phyloP scores from a whole-genome alignment of 148 eudicot genomes.

The Bassia scoparia region DNA sequence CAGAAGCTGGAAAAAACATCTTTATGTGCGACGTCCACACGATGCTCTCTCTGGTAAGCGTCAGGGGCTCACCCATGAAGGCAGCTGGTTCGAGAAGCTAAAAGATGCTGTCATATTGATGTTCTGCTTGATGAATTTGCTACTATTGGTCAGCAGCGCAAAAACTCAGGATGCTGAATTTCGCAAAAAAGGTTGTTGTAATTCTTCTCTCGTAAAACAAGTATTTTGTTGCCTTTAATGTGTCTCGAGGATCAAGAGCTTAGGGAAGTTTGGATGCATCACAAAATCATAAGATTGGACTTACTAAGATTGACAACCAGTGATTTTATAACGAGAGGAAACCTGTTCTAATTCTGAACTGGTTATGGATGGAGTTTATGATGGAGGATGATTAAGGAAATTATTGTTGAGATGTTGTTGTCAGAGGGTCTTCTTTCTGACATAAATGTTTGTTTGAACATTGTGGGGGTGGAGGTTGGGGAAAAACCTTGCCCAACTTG shows the following conservation, averaged over 20 bases:
- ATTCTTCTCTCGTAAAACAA: slow-evolving; percentile 16
- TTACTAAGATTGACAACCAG: neutral
- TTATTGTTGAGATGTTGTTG: neutral
- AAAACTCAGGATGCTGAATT: neutral
- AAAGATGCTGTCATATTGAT: slow-evolving; percentile 14
- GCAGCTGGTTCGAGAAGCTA: slow-evolving; percentile 6
- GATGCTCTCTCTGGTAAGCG: neutral
- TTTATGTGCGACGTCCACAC: slow-evolving; percentile 8
- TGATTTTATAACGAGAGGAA: neutral
- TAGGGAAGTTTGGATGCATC: neutral
- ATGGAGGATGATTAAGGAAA: slow-evolving; percentile 1
- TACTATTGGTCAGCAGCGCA: slow-evolving; percentile 4
- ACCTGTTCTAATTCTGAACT: neutral
- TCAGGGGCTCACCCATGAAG: neutral
- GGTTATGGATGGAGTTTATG: neutral
- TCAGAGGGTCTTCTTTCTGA: neutral
- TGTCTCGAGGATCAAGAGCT: neutral
- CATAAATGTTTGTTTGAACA: neutral
- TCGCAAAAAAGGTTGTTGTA: slow-evolving; percentile 2
- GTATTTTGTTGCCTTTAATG: neutral
- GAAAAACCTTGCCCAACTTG: slow-evolving; percentile 10
- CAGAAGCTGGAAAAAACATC: slow-evolving; percentile 2
- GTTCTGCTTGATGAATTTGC: slow-evolving; percentile 11
- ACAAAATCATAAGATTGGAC: neutral
- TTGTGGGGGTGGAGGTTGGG: slow-evolving; percentile 19